These are phyloP conservation scores for Penicillium polonicum DNA, from an alignment of 2,329 filamentous ascomycete species.

Conservation along the genomic window DNA sequence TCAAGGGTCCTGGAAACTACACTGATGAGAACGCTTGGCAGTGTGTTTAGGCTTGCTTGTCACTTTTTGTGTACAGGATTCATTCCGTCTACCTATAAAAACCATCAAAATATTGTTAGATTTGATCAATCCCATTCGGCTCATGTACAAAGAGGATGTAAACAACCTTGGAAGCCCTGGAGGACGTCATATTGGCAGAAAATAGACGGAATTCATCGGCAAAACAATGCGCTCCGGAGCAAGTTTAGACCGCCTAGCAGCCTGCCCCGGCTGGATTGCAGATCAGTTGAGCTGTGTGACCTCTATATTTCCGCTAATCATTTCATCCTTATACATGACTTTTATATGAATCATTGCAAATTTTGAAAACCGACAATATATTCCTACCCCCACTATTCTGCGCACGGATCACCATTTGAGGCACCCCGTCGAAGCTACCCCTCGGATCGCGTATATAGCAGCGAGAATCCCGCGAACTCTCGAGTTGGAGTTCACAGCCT, in stretches of 20 bases:
- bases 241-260: slow-evolving; percentile 2
- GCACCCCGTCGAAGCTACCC: slow-evolving; percentile 21
- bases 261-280: not conserved
- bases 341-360: not conserved
- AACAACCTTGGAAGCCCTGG: not conserved
- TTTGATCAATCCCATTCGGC: no score
- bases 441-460: slow-evolving; percentile 18
- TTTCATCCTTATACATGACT: not conserved
- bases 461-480: slow-evolving; percentile 11
- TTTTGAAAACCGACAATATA: not conserved
- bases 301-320: not conserved
- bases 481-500: not conserved
- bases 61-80: not conserved
- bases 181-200: slow-evolving; percentile 16
- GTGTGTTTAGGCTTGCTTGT: slow-evolving; percentile 25
- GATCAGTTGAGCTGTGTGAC: slow-evolving; percentile 1
- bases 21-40: slow-evolving; percentile 37
- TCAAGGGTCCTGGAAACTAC: slow-evolving; percentile 32
- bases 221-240: not conserved
- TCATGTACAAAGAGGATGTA: not conserved
- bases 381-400: slow-evolving; percentile 9
- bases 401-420: slow-evolving; percentile 26
- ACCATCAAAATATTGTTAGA: not conserved
- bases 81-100: no score
- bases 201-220: slow-evolving; percentile 1